Percentiles rank a stretch among this genome's conserved stretches.
phyloP scores from a whole-genome alignment of 1,284 basidiomycete genomes.

The Puccinia horiana region DNA sequence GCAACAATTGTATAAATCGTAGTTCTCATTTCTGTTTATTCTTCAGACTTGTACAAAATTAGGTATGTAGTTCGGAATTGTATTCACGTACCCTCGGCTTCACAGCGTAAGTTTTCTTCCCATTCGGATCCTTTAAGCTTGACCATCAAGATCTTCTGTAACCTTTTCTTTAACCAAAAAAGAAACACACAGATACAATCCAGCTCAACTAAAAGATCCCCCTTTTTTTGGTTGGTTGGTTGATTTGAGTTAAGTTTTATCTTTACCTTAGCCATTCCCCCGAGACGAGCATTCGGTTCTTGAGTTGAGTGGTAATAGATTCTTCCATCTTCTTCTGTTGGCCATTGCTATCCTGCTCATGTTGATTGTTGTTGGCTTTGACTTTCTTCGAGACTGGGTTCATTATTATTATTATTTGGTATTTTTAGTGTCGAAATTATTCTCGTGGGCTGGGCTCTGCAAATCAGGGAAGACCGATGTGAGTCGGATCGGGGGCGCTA shows the following conservation, averaged over 20 bases:
- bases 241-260: neutral
- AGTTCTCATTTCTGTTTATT: neutral
- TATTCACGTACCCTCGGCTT: slow-evolving; percentile 36
- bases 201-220: too few species aligned
- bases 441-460: neutral
- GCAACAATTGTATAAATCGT: neutral
- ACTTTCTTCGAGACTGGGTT: neutral
- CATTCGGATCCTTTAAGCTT: slow-evolving; percentile 34
- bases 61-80: neutral
- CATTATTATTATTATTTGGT: neutral
- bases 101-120: slow-evolving; percentile 41
- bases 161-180: slow-evolving; percentile 23
- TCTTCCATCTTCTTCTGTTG: slow-evolving; percentile 25
- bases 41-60: neutral
- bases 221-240: too few species aligned
- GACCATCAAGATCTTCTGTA: slow-evolving; percentile 21
- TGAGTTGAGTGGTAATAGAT: slow-evolving; percentile 18
- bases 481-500: too few species aligned
- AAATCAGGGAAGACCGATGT: too few species aligned
- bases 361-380: neutral
- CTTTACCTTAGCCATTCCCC: slow-evolving; percentile 45
- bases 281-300: slow-evolving; percentile 39
- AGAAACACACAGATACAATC: neutral
- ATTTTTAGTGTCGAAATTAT: neutral
- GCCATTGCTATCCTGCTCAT: neutral